Conservation (phyloP, 441 rosid genomes). For the Metrosideros polymorpha region DNA sequence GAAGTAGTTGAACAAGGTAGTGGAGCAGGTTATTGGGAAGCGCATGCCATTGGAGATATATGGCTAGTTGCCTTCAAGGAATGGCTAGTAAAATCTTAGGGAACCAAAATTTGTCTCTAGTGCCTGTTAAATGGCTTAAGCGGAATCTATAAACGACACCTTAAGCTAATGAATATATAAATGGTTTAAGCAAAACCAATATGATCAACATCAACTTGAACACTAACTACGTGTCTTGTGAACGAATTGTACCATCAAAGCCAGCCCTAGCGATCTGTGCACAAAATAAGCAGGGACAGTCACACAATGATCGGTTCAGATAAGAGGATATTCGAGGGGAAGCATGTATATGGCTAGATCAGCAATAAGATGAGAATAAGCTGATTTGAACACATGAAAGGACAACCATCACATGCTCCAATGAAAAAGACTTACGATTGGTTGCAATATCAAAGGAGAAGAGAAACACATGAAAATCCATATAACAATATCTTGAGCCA, state of each 20-base stretch:
- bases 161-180: neutral
- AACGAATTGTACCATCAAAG: neutral
- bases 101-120: neutral
- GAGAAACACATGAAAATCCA: too few species aligned
- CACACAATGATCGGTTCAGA: neutral
- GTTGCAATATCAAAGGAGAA: too few species aligned
- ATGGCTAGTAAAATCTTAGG: neutral
- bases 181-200: neutral
- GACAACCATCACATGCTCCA: neutral
- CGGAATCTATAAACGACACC: neutral
- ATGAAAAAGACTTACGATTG: too few species aligned
- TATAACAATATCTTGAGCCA: too few species aligned
- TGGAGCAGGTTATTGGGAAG: neutral
- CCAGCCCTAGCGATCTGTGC: neutral
- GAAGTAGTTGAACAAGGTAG: neutral
- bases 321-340: neutral
- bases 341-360: neutral
- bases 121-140: neutral
- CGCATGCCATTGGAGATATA: neutral
- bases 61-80: neutral
- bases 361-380: neutral
- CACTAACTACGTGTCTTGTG: neutral
- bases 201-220: neutral
- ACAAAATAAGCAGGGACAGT: neutral
- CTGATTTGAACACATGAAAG: neutral